Percentiles rank a stretch among this genome's conserved stretches.
These are phyloP conservation scores for Globisporangium mamillatum DNA, from an alignment of 352 stramenopile genomes.

Conservation along the genomic window DNA sequence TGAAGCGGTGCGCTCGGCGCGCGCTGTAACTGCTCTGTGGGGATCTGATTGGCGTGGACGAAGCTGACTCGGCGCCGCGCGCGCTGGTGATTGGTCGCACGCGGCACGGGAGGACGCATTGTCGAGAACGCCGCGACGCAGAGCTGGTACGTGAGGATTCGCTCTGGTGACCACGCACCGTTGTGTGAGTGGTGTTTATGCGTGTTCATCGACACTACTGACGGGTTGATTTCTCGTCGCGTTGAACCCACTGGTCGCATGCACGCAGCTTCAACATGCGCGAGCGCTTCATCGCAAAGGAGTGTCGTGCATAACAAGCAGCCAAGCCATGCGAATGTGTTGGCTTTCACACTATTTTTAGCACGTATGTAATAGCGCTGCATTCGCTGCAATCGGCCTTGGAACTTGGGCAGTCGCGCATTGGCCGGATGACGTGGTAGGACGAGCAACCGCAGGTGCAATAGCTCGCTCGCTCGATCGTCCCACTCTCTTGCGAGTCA, in stretches of 20 bases:
- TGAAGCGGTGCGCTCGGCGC: neutral
- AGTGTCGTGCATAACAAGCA: neutral
- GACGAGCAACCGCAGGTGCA: neutral
- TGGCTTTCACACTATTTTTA: neutral
- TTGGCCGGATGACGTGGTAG: neutral
- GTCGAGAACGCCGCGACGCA: neutral
- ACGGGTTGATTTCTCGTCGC: neutral
- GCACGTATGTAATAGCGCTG: neutral
- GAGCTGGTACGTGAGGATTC: neutral
- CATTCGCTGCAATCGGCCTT: neutral
- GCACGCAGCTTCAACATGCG: neutral
- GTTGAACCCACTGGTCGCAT: neutral
- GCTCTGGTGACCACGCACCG: neutral
- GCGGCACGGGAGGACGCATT: neutral
- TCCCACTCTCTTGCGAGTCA: conserved; percentile 2
- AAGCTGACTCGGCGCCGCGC: conserved; percentile 7
- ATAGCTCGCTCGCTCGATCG: neutral
- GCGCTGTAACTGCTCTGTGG: conserved; percentile 3
- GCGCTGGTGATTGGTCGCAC: conserved; percentile 5
- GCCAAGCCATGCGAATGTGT: neutral
- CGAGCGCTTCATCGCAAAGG: neutral
- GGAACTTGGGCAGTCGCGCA: neutral
- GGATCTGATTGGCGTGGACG: conserved; percentile 7
- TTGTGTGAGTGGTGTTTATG: neutral
- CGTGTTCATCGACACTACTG: neutral